phyloP scores from a whole-genome alignment of 2,329 filamentous ascomycete species.

The Diaporthe batatas region DNA sequence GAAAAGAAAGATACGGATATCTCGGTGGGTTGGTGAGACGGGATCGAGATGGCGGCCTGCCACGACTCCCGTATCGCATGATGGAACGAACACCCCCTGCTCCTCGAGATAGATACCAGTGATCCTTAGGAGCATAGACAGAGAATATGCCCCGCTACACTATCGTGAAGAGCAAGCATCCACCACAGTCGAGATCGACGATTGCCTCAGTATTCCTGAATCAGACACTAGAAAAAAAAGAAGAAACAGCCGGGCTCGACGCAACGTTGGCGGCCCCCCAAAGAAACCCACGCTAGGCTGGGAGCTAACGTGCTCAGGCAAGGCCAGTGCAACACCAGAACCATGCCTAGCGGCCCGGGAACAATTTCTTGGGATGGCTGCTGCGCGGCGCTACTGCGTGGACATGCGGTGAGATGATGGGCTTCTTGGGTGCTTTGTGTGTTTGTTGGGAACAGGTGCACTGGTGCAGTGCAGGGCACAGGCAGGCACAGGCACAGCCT shows the following conservation, averaged over 20 bases:
- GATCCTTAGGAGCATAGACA: background rate
- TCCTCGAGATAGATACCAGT: background rate
- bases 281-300: background rate
- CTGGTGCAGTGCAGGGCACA: too few species aligned
- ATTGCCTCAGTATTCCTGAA: constrained; percentile 16
- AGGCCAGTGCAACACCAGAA: constrained; percentile 9
- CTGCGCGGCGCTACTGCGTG: background rate
- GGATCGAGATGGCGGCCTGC: constrained; percentile 25
- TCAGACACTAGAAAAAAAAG: background rate
- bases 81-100: background rate
- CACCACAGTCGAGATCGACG: constrained; percentile 15
- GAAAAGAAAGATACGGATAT: background rate
- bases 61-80: too few species aligned
- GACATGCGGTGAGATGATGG: constrained; percentile 23
- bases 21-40: constrained; percentile 7
- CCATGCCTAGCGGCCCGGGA: constrained; percentile 30
- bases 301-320: constrained; percentile 4
- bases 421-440: background rate
- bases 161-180: background rate
- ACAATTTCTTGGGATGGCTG: constrained; percentile 12
- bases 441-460: constrained; percentile 7
- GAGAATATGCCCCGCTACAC: constrained; percentile 1
- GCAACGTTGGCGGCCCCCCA: constrained; percentile 18
- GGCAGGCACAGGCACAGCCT: background rate
- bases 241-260: background rate